Percentiles rank a stretch among this genome's conserved stretches.
These are phyloP conservation scores for Populus deltoides DNA, from an alignment of 345 rosid species.

Conservation along the genomic window DNA sequence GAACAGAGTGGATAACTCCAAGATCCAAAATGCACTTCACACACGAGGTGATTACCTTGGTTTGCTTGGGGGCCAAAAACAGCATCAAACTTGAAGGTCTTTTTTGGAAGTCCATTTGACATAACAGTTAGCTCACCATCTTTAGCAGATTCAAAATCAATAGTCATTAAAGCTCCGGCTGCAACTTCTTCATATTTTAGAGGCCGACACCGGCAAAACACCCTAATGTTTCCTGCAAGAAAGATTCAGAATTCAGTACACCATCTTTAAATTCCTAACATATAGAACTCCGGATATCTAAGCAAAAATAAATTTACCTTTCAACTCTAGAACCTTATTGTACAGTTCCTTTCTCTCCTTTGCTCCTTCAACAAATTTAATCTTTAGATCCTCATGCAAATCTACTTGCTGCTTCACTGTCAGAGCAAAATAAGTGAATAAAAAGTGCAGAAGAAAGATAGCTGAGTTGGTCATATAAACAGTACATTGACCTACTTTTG, in stretches of 20 bases:
- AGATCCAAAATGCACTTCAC: background rate
- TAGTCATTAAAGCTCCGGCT: constrained; percentile 54
- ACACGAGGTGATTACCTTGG: constrained; percentile 57
- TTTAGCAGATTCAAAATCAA: constrained; percentile 78
- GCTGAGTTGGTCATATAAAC: background rate
- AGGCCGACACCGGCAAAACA: constrained; percentile 93
- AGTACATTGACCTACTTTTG: constrained; percentile 46
- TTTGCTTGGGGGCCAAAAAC: constrained; percentile 83
- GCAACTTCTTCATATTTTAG: constrained; percentile 65
- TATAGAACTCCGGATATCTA: constrained; percentile 5
- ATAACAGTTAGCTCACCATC: constrained; percentile 76
- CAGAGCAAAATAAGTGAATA: constrained; percentile 6
- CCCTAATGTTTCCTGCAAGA: constrained; percentile 89
- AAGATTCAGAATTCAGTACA: constrained; percentile 12
- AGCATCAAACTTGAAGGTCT: constrained; percentile 81
- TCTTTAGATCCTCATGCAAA: constrained; percentile 60
- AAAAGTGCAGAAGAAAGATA: background rate
- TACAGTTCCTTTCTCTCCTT: constrained; percentile 79
- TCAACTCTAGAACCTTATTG: constrained; percentile 85
- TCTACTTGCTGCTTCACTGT: constrained; percentile 66
- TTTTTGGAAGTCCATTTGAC: constrained; percentile 75
- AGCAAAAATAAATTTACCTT: constrained; percentile 51
- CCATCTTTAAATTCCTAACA: constrained; percentile 9
- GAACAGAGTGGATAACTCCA: constrained; percentile 2
- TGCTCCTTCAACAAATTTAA: constrained; percentile 58